These are phyloP conservation scores for Colletotrichum siamense DNA, from an alignment of 2,329 filamentous ascomycete genomes.

Conservation along the genomic window DNA sequence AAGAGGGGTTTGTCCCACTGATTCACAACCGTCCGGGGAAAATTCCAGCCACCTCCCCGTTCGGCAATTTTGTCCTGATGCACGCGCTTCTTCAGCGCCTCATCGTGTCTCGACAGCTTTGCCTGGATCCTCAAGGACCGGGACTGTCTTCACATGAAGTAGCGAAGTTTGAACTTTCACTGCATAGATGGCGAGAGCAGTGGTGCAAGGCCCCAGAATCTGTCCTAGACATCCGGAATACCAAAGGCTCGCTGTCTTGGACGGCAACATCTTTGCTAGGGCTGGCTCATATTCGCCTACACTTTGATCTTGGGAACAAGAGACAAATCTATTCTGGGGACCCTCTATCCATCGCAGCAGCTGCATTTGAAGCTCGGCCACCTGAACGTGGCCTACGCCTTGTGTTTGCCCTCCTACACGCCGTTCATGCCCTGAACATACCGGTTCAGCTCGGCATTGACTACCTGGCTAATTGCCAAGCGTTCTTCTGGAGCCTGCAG, in stretches of 20 bases:
- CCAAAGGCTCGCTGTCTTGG: not conserved
- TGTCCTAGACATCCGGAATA: not conserved
- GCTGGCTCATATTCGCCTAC: not conserved
- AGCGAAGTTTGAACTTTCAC: not conserved
- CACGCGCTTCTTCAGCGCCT: not conserved
- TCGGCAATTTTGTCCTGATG: not conserved
- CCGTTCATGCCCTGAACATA: slow-evolving; percentile 2
- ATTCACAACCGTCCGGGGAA: not conserved
- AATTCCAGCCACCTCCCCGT: not conserved
- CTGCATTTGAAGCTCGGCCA: not conserved
- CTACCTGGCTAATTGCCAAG: not conserved
- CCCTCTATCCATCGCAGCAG: not conserved
- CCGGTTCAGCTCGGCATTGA: not conserved
- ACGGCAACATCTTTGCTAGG: not conserved
- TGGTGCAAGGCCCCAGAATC: not conserved
- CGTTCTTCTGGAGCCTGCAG: slow-evolving; percentile 6
- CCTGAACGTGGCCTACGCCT: not conserved
- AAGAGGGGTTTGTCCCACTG: not conserved
- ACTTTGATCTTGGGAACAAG: not conserved
- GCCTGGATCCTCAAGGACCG: not conserved
- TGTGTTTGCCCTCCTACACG: not conserved
- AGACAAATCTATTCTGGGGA: not conserved
- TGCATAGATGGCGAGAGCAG: not conserved
- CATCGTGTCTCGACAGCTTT: not conserved
- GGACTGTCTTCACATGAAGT: not conserved